Conservation (phyloP, 2,329 filamentous ascomycete genomes). For the Calonectria naviculata region DNA sequence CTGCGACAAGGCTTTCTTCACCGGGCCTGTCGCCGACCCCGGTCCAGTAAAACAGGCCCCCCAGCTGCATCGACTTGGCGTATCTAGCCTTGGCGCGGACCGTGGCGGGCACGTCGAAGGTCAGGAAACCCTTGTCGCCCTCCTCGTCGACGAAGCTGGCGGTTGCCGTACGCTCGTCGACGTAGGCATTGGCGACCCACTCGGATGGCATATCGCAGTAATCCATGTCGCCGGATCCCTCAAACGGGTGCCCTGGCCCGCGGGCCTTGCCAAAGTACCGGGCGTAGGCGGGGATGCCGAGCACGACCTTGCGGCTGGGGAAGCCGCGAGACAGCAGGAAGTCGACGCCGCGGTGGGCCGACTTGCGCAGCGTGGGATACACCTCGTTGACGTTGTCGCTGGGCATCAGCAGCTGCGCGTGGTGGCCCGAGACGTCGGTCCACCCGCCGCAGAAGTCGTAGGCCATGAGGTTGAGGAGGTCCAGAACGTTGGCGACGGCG, state of each 20-base stretch:
- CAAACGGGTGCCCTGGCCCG: constrained; percentile 64
- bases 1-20: constrained; percentile 67
- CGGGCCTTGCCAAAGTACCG: constrained; percentile 67
- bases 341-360: constrained; percentile 65
- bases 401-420: constrained; percentile 69
- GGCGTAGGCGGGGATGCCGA: constrained; percentile 74
- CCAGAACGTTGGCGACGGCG: constrained; percentile 62
- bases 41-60: constrained; percentile 77
- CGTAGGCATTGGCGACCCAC: constrained; percentile 53
- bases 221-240: constrained; percentile 64
- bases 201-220: constrained; percentile 69
- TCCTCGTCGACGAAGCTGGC: constrained; percentile 64
- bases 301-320: constrained; percentile 66
- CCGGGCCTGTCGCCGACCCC: constrained; percentile 68
- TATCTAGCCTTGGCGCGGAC: constrained; percentile 72
- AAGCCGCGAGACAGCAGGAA: constrained; percentile 66
- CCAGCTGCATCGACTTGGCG: constrained; percentile 64
- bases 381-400: constrained; percentile 32
- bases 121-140: constrained; percentile 64
- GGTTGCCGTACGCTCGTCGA: constrained; percentile 65
- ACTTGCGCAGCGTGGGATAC: constrained; percentile 48
- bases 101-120: constrained; percentile 71
- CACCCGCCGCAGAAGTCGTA: constrained; percentile 77
- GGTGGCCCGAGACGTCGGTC: constrained; percentile 70
- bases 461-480: constrained; percentile 75